phyloP scores from a whole-genome alignment of 2,329 filamentous ascomycete species.

The Diaporthe sp. region DNA sequence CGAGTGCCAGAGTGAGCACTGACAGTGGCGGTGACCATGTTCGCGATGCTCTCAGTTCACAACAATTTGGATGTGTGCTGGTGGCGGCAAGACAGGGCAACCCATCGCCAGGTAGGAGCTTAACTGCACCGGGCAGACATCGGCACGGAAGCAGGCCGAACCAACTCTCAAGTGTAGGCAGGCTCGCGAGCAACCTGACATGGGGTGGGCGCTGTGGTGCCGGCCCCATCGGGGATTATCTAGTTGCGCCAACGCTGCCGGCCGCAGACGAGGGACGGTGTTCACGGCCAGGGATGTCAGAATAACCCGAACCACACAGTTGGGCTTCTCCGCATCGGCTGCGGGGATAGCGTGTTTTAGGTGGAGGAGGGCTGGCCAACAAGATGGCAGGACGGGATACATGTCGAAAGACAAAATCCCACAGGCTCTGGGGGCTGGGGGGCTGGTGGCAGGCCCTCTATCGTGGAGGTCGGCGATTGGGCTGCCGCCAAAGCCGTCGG shows the following conservation, averaged over 20 bases:
- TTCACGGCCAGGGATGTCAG: conserved; percentile 19
- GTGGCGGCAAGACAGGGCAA: neutral
- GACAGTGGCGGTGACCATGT: conserved; percentile 34
- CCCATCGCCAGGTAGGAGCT: conserved; percentile 7
- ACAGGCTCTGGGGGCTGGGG: neutral
- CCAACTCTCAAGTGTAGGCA: neutral
- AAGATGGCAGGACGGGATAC: neutral
- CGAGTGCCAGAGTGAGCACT: neutral
- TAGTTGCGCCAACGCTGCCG: conserved; percentile 22
- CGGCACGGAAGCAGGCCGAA: conserved; percentile 10
- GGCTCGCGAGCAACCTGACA: neutral
- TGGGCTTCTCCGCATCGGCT: conserved; percentile 32
- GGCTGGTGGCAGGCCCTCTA: neutral
- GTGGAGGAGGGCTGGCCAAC: conserved; percentile 28
- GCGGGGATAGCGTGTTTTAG: conserved; percentile 31
- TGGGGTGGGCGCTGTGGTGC: neutral
- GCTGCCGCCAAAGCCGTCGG: conserved; percentile 20
- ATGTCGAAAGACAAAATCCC: conserved; percentile 19
- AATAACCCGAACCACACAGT: conserved; percentile 30
- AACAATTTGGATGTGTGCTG: neutral
- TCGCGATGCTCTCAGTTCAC: neutral
- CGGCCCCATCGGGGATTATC: conserved; percentile 16
- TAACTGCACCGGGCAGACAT: conserved; percentile 8
- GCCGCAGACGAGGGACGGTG: conserved; percentile 14
- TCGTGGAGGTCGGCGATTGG: conserved; percentile 28